Evolutionary conservation across 306 rosid species (phyloP), one percentile per base, ranked within the genome.

Genomic region (Vigna hirtella): DNA sequence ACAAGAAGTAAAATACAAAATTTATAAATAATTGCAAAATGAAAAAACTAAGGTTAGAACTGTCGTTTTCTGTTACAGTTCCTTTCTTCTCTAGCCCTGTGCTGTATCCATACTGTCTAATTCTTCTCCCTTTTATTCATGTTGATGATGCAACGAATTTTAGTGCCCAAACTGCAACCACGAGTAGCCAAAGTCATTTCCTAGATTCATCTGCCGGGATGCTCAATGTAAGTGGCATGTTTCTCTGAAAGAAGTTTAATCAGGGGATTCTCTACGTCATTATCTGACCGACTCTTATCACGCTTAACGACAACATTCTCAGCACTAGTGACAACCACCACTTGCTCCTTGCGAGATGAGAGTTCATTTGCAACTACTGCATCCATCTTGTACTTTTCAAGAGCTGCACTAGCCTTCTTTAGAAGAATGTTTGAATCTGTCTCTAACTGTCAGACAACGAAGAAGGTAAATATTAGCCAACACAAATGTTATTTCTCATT

Each of bases 281-380:
- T 76, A 48, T 71, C 82, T 56, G 89, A 76, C 14, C n/a, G 66
- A 74, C 82, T 76, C 73, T 81, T 80, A 56, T 88, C 86, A 56
- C 90, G 83, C 72, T 57, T 77, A 84, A 93, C 98, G 0, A 75
- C 36, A 43, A 87, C 84, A 70, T 80, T 93, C 42, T 81, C 96
- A 13, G 82, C 78, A 36, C 77, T 51, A 2, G 91, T 91, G 64
- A 91, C 97, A 77, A 93, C 88, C 64, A 87, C 84, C 49, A 93
- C 99, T 85, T 91, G 89, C 82, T 95, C 98, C 73, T 91, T 93
- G 42, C 99, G 98, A 72, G 82, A 90, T 7, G 81, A 77, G 76
- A 95, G 97, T 79, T 95, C 98, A 74, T 95, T 95, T 65, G 99
- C 98, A 65, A 93, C 91, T 36, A 93, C 98, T 77, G 90, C 93